Evolutionary conservation across 306 rosid species (phyloP), one percentile per base, ranked within the genome.

Genomic region (Sophora flavescens): DNA sequence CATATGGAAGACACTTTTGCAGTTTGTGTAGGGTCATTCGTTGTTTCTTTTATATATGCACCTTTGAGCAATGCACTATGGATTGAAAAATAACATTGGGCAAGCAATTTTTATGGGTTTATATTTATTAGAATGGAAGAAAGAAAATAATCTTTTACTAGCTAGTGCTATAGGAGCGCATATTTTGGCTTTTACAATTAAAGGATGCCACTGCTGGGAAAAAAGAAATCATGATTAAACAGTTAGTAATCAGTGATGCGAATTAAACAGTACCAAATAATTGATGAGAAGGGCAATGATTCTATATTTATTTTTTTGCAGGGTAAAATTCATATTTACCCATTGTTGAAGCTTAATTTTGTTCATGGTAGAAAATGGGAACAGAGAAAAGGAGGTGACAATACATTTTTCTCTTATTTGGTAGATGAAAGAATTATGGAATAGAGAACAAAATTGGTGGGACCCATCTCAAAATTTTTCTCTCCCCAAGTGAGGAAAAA

Each of bases 221-320:
- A 11, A 41, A 79, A 18, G 72, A 50, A 42, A 70, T 59, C 57
- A 67, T 70, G 53, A 65, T 65, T 7, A n/a, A 39, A 33, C 57
- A 33, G 9, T 41, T 30, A 57, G 28, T 33, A 67, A 80, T 62
- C 16, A 3, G 67, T 75, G 41, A 10, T 26, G 65, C 72, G 77
- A 70, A 83, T 81, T 42, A 83, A 83, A 83, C 78, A 83, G 78
- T 82, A 22, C 5, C 3, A 2, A 41, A 5, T n/a, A 39, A 56
- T 72, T 45, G 45, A 45, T 76, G 71, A 56, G 67, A 60, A 17
- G 74, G 74, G n/a, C 71, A 44, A 73, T 16, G 53, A 81, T 68
- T 78, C 32, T 28, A 28, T 63, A 6, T 54, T 30, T 2, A 32
- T 71, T 39, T 71, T 39, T 32, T 63, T 60, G 48, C 70, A 78